Conservation (phyloP, 192 early-diverging fungal genomes). For the Nowakowskiella sp. region DNA sequence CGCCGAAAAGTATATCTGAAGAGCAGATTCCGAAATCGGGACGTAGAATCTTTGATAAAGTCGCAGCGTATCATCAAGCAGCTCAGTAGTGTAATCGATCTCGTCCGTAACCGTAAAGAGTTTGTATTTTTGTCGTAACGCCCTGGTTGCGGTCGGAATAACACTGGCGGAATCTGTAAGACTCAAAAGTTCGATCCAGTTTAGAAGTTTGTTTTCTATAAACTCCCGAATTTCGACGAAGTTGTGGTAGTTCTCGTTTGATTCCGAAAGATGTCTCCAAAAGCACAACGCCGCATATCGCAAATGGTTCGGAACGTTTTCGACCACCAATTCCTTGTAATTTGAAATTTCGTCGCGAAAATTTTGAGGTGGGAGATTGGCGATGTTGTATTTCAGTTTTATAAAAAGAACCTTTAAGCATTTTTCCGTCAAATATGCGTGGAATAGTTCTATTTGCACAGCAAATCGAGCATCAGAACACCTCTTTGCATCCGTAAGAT, state of each 20-base stretch:
- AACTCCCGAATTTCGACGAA: not conserved
- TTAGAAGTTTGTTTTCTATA: no score
- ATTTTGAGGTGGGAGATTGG: not conserved
- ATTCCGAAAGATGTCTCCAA: no score
- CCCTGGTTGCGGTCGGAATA: no score
- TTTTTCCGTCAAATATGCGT: no score
- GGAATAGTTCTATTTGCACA: no score
- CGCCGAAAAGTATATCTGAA: not conserved
- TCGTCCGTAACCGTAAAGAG: not conserved
- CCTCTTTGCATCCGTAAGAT: not conserved
- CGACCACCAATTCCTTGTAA: not conserved
- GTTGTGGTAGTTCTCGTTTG: no score
- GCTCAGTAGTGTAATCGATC: not conserved
- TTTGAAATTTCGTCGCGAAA: not conserved
- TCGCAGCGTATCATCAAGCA: not conserved
- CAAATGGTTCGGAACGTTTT: not conserved
- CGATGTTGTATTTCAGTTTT: not conserved
- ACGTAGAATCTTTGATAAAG: not conserved
- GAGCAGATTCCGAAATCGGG: not conserved
- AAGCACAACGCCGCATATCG: no score
- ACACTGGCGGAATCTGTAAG: not conserved
- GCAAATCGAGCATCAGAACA: constrained; percentile 3
- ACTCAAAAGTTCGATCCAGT: not conserved
- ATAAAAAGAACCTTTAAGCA: not conserved
- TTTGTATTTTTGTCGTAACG: no score